Percentiles rank a stretch among this genome's conserved stretches.
These are phyloP conservation scores for Tylopilus sp. DNA, from an alignment of 1,284 basidiomycete species.

Conservation along the genomic window DNA sequence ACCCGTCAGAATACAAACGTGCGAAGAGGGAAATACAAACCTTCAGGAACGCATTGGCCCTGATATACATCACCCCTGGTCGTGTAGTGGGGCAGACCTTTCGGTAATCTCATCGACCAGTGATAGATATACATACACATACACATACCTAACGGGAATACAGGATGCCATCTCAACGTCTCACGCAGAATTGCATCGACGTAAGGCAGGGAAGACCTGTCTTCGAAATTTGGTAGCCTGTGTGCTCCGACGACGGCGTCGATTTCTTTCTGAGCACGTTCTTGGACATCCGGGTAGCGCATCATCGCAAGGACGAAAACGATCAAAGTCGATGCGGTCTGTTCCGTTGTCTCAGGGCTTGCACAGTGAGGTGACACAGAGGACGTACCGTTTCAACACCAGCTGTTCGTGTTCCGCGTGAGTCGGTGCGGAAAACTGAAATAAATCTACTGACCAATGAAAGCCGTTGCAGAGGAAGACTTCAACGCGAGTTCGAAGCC, in stretches of 20 bases:
- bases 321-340: slow-evolving; percentile 32
- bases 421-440: slow-evolving; percentile 1
- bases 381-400: slow-evolving; percentile 30
- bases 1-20: slow-evolving; percentile 11
- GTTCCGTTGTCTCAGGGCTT: slow-evolving; percentile 1
- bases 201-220: slow-evolving; percentile 39
- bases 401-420: slow-evolving; percentile 15
- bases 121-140: background rate
- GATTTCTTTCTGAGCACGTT: slow-evolving; percentile 40
- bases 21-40: slow-evolving; percentile 1
- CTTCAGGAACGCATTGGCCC: slow-evolving; percentile 28
- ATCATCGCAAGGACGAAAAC: slow-evolving; percentile 40
- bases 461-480: slow-evolving; percentile 31
- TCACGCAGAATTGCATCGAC: slow-evolving; percentile 40
- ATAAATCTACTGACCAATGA: slow-evolving; percentile 26
- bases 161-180: slow-evolving; percentile 36
- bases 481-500: slow-evolving; percentile 29
- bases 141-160: slow-evolving; percentile 29
- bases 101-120: background rate
- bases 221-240: slow-evolving; percentile 41
- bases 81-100: slow-evolving; percentile 31
- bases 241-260: slow-evolving; percentile 37
- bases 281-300: slow-evolving; percentile 36
- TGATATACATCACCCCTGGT: slow-evolving; percentile 25
- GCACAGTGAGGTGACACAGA: background rate